Evolutionary conservation across 768 basidiomycete species (phyloP), one percentile per base, ranked within the genome.

Genomic region (Mrakia blollopis): DNA sequence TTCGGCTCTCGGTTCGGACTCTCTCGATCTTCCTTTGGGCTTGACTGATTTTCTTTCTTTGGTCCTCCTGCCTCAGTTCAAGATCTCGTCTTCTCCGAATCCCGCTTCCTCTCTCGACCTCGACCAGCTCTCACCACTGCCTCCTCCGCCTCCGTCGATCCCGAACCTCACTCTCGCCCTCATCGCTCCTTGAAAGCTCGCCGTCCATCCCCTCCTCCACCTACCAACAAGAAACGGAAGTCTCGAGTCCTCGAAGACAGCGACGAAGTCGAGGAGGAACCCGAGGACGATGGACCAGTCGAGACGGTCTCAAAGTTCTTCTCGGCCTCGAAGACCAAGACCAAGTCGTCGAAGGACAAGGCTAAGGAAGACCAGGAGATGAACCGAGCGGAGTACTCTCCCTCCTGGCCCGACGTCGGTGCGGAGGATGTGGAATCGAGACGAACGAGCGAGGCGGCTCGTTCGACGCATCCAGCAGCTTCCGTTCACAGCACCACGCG

Each of bases 261-360:
- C 35, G 65, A 37, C 32, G 65, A 68, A 10, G 16, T 11, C 32
- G 23, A 41, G 37, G 37, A n/a, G 10, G 65, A 21, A 11, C 1
- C 16, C 37, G 35, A 68, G 39, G 11, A 30, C 63, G 65, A 68
- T 41, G 21, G 37, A n/a, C 65, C 65, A 9, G 8, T n/a, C 65
- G 65, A 68, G 18, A 68, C 65, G 10, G 65, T 68, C 65, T 68
- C 65, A 3, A 68, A 41, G 65, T 68, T 68, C 65, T 68, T 68
- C 65, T 2, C 37, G 4, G 65, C 23, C 5, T n/a, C 37, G 25
- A 68, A 68, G 25, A 18, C 65, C 18, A 39, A 39, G 10, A 11
- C 39, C 35, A 41, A 23, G 35, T 1, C 65, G 11, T 35, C 39
- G 21, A 37, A 39, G 39, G 39, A 23, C 16, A 39, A 68, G 35